Evolutionary conservation across 1,139 yeast genomes (phyloP).

Genomic region (Kluyveromyces marxianus): DNA sequence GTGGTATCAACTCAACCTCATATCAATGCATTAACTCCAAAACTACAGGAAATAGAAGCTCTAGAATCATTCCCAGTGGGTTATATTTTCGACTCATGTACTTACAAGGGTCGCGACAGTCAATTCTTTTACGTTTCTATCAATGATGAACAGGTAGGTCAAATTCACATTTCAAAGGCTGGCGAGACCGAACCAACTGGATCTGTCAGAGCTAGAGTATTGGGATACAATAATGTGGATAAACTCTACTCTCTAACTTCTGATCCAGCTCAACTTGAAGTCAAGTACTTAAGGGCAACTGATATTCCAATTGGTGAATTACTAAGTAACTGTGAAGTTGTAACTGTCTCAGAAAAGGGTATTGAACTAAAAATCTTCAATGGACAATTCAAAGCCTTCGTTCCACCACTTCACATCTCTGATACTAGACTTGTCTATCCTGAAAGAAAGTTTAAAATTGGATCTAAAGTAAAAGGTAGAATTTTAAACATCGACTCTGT

Average conservation of each 20-base stretch:
- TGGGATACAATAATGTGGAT: constrained; percentile 64
- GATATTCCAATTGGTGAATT: constrained; percentile 75
- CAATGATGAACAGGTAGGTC: constrained; percentile 53
- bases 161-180: constrained; percentile 66
- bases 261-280: constrained; percentile 54
- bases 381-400: constrained; percentile 61
- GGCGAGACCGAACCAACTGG: constrained; percentile 40
- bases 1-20: constrained; percentile 60
- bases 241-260: constrained; percentile 59
- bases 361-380: constrained; percentile 58
- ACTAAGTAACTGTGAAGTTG: constrained; percentile 49
- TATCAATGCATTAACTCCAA: constrained; percentile 33
- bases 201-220: constrained; percentile 65
- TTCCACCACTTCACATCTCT: constrained; percentile 69
- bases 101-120: constrained; percentile 51
- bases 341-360: constrained; percentile 62
- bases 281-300: constrained; percentile 54
- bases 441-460: constrained; percentile 83
- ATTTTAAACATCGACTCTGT: constrained; percentile 38
- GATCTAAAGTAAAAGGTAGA: constrained; percentile 72
- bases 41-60: constrained; percentile 20
- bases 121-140: constrained; percentile 50
- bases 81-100: constrained; percentile 54
- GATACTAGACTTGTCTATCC: constrained; percentile 83
- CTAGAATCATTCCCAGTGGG: constrained; percentile 76